Evolutionary conservation across 371 early-diverging fungal species (phyloP).

Genomic region (Circinella umbellata): DNA sequence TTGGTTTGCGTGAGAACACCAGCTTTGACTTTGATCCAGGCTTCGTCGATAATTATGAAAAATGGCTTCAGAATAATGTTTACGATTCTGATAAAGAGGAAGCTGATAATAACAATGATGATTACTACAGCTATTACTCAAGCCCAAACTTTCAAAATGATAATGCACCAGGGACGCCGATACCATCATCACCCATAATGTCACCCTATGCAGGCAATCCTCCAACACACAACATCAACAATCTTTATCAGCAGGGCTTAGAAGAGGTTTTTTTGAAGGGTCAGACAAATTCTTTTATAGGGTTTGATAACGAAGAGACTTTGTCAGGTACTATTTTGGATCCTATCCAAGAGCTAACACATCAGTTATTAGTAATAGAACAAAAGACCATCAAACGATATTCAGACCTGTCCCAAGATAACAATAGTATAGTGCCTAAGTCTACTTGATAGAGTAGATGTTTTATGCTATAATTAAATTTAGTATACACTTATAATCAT

Average conservation of each 20-base stretch:
- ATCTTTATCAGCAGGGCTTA: slow-evolving; percentile 35
- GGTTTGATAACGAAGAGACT: neutral
- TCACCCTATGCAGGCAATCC: neutral
- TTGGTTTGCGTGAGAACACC: slow-evolving; percentile 9
- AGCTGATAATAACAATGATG: neutral
- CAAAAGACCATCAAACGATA: neutral
- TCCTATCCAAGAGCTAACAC: slow-evolving; percentile 7
- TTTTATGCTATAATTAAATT: too few relatives aligned
- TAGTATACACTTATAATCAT: too few relatives aligned
- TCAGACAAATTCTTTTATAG: neutral
- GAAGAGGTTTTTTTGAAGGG: slow-evolving; percentile 27
- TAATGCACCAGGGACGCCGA: slow-evolving; percentile 10
- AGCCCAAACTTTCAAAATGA: neutral
- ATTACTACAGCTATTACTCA: neutral
- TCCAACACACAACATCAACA: slow-evolving; percentile 27
- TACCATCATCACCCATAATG: slow-evolving; percentile 22
- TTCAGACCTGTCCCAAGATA: neutral
- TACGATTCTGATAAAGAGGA: slow-evolving; percentile 23
- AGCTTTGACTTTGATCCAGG: slow-evolving; percentile 42
- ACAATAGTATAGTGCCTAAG: neutral
- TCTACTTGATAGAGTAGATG: too few relatives aligned
- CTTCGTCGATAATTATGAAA: slow-evolving; percentile 64
- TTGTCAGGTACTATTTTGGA: neutral
- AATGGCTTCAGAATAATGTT: slow-evolving; percentile 73
- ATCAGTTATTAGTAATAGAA: neutral